phyloP scores from a whole-genome alignment of 129 eudicot genomes.

The Pseudognaphalium luteoalbum region DNA sequence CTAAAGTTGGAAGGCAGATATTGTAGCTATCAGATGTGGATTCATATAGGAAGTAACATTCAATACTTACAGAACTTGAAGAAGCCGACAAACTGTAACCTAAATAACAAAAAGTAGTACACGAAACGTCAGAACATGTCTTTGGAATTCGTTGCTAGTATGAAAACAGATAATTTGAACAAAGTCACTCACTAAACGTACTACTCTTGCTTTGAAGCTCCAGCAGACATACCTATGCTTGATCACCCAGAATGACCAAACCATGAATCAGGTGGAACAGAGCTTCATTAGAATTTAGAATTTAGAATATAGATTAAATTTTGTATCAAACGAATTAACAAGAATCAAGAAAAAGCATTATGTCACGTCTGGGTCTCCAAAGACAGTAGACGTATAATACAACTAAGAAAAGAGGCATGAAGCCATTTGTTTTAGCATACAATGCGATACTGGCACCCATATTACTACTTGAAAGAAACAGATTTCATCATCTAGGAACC shows the following conservation, averaged over 20 bases:
- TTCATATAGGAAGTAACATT: neutral
- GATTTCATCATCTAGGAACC: neutral
- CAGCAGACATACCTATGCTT: slow-evolving; percentile 1
- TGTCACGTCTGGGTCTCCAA: neutral
- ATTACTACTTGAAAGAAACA: neutral
- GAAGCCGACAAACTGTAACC: neutral
- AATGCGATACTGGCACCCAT: neutral
- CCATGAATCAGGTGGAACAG: slow-evolving; percentile 1
- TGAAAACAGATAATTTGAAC: neutral
- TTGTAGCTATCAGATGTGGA: neutral
- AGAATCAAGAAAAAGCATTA: neutral
- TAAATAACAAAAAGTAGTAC: neutral
- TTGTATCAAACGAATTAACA: neutral
- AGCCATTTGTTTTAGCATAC: neutral
- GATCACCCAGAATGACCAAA: slow-evolving; percentile 9
- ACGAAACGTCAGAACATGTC: neutral
- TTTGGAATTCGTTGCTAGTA: neutral
- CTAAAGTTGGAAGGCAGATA: neutral
- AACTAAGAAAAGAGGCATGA: neutral
- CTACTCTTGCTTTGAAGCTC: slow-evolving; percentile 7
- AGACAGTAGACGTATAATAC: neutral
- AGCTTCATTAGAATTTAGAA: neutral
- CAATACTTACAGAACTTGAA: neutral
- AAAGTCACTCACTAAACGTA: neutral
- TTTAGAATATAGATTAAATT: neutral